These are phyloP conservation scores for Dothideomycetidae sp. DNA, from an alignment of 2,329 filamentous ascomycete genomes.

Conservation along the genomic window DNA sequence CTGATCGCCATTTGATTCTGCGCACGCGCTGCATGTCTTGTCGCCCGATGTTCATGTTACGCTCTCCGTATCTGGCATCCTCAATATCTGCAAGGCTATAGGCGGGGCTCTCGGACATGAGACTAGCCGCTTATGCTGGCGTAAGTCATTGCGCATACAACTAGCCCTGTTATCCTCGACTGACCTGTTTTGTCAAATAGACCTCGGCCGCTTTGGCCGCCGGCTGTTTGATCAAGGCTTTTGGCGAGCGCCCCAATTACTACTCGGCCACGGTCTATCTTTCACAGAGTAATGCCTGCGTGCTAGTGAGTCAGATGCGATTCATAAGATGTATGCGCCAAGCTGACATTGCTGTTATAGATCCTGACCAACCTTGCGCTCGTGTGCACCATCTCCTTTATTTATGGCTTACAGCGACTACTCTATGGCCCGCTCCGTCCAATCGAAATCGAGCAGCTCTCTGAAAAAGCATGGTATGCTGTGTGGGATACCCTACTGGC, in stretches of 20 bases:
- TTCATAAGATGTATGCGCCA: conserved; percentile 2
- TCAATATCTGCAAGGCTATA: not conserved
- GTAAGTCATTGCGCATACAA: conserved; percentile 3
- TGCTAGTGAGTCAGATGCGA: conserved; percentile 48
- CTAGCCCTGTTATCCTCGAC: not conserved
- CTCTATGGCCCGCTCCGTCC: conserved; percentile 83
- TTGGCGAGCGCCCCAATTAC: conserved; percentile 92
- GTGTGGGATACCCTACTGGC: conserved; percentile 92
- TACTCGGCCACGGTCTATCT: conserved; percentile 97
- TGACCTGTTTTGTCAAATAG: conserved; percentile 1
- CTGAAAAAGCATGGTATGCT: conserved; percentile 96
- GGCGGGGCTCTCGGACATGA: conserved; percentile 9
- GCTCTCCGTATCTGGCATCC: not conserved
- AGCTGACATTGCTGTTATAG: conserved; percentile 35
- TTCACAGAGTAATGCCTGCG: conserved; percentile 86
- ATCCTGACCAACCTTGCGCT: conserved; percentile 85
- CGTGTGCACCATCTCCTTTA: conserved; percentile 61
- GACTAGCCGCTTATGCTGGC: conserved; percentile 14
- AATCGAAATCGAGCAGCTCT: conserved; percentile 91
- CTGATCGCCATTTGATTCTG: too few relatives aligned
- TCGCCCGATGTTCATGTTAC: conserved; percentile 4
- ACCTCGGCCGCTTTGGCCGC: conserved; percentile 70
- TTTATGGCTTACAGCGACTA: conserved; percentile 77
- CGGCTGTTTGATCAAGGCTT: conserved; percentile 73
- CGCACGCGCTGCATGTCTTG: too few relatives aligned